Evolutionary conservation across 225 moss, liverwort and hornwort species (phyloP), one percentile per base, ranked within the genome.

Genomic region (Neckera pumila): DNA sequence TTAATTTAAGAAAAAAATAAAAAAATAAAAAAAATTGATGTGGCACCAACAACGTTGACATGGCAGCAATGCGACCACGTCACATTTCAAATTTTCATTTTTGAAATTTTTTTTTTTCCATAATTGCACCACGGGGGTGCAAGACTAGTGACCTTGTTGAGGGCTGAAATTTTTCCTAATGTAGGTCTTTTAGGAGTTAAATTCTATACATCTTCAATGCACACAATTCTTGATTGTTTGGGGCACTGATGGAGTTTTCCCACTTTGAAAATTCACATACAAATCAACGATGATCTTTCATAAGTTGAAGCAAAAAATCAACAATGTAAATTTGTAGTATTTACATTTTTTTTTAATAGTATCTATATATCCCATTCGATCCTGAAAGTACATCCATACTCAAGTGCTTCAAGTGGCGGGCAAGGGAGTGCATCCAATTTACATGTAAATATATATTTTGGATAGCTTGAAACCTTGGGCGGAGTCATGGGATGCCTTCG

Each of bases 241-340:
- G n/a, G 2, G 7, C 4, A 6, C 21, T n/a, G n/a, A n/a, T n/a
- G 0, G 1, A 38, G 7, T 38, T 69, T 69, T 17, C 25, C 4
- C 23, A 38, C 13, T 14, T 40, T 69, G 14, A 23, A 38, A 69
- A 38, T 7, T 23, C 14, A 40, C 23, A 38, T 40, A 38, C 4
- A 38, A 70, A 40, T 40, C 65, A 36, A 65, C 2, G 3, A 34
- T 5, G 18, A 34, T 18, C 38, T 22, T 69, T 69, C 12, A 23
- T 4, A 69, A 28, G 11, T 28, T 43, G 11, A 26, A 43, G 14
- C 23, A 7, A 13, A 13, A n/a, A 40, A 70, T 40, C 23, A 38
- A 43, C 17, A 27, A 10, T 30, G 17, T 45, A 18, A 18, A 45
- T 30, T 45, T 74, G 6, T 43, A 4, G 17, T 18, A 74, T 10